phyloP scores from a whole-genome alignment of 192 early-diverging fungal species.

The Coemansia asiatica region DNA sequence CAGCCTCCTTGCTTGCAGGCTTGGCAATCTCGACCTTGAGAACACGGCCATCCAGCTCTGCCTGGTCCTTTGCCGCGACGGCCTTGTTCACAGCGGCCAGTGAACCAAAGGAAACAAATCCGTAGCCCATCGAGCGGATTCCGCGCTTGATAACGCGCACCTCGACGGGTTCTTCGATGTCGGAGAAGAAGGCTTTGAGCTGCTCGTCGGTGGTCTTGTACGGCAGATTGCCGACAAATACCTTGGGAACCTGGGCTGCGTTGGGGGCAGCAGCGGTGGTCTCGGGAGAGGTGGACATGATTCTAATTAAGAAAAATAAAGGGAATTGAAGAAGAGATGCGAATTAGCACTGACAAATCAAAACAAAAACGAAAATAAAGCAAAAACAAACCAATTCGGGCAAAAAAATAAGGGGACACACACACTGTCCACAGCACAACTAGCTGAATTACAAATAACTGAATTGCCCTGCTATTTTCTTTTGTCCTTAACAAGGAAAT shows the following conservation, averaged over 20 bases:
- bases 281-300: conserved; percentile 38
- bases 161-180: conserved; percentile 67
- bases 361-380: background rate
- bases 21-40: conserved; percentile 91
- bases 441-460: too few species aligned
- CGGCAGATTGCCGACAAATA: conserved; percentile 94
- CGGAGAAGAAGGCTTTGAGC: conserved; percentile 74
- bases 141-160: conserved; percentile 82
- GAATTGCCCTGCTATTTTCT: too few species aligned
- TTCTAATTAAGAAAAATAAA: conserved; percentile 5
- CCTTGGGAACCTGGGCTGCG: conserved; percentile 62
- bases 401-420: background rate
- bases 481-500: too few species aligned
- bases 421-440: too few species aligned
- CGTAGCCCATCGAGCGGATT: conserved; percentile 86
- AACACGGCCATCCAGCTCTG: conserved; percentile 80
- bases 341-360: background rate
- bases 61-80: conserved; percentile 70
- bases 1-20: conserved; percentile 52
- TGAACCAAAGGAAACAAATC: conserved; percentile 84
- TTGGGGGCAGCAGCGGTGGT: conserved; percentile 17
- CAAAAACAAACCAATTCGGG: background rate
- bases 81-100: conserved; percentile 72
- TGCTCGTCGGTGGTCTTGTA: conserved; percentile 83
- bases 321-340: background rate